These are phyloP conservation scores for Acacia acuminata DNA, from an alignment of 306 rosid genomes.

Conservation along the genomic window DNA sequence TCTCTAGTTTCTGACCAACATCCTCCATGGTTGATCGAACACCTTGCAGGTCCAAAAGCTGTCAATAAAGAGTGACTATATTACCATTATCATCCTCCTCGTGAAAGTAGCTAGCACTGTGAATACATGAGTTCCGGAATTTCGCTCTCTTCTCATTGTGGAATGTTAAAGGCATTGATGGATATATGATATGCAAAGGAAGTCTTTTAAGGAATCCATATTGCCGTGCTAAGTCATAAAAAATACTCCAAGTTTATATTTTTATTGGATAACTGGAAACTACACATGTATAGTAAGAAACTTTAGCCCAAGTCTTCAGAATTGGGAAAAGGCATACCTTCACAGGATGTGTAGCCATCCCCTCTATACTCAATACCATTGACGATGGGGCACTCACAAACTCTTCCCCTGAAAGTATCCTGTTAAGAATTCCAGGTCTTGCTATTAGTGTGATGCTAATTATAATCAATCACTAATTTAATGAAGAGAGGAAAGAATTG, in stretches of 20 bases:
- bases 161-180: not conserved
- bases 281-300: not conserved
- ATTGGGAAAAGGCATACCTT: constrained; percentile 50
- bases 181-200: not conserved
- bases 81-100: constrained; percentile 21
- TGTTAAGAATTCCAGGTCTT: constrained; percentile 34
- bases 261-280: not conserved
- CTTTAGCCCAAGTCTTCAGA: not conserved
- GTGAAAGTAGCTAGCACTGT: constrained; percentile 6
- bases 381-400: constrained; percentile 87
- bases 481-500: not conserved
- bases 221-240: not conserved
- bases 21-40: constrained; percentile 80
- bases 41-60: constrained; percentile 97
- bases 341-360: constrained; percentile 79
- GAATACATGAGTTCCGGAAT: constrained; percentile 2
- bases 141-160: not conserved
- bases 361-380: constrained; percentile 85
- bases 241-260: not conserved
- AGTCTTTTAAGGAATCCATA: not conserved
- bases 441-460: not conserved
- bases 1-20: constrained; percentile 80
- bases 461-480: constrained; percentile 6
- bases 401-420: constrained; percentile 97
- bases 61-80: constrained; percentile 31